A percentile compares a stretch with the other conserved stretches of the same genome.
These are phyloP conservation scores for Hypoxylon sp. DNA, from an alignment of 2,329 filamentous ascomycete species.

Conservation along the genomic window DNA sequence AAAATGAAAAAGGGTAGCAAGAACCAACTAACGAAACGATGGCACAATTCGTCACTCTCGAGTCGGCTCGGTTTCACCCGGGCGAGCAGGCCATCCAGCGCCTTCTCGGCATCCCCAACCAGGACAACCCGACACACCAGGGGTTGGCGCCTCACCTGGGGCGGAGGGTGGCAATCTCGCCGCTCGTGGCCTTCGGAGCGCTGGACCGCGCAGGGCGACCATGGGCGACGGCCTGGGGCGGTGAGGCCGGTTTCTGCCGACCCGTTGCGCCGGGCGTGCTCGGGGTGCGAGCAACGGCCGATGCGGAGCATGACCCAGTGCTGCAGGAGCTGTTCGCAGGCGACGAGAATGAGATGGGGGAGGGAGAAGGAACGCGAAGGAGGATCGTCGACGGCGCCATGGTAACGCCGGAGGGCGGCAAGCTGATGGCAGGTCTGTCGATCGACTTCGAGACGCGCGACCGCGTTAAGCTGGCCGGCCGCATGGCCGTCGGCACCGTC, in stretches of 20 bases:
- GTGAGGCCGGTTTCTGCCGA: constrained; percentile 71
- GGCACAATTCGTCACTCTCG: constrained; percentile 31
- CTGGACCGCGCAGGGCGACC: constrained; percentile 70
- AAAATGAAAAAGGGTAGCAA: too few relatives aligned
- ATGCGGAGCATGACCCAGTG: constrained; percentile 73
- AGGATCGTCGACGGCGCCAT: constrained; percentile 33
- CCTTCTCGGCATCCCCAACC: constrained; percentile 64
- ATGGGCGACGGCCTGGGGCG: constrained; percentile 84
- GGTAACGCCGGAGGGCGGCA: constrained; percentile 50
- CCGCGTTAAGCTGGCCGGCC: constrained; percentile 76
- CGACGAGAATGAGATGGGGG: constrained; percentile 29
- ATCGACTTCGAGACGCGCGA: constrained; percentile 72
- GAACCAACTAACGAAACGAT: constrained; percentile 16
- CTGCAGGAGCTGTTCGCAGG: constrained; percentile 65
- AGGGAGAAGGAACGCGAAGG: too few relatives aligned
- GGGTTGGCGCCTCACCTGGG: constrained; percentile 69
- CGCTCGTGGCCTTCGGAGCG: constrained; percentile 76
- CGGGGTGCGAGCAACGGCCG: constrained; percentile 68
- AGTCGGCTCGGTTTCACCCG: constrained; percentile 61
- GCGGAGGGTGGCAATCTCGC: constrained; percentile 66
- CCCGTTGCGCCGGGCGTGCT: constrained; percentile 69
- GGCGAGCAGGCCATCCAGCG: constrained; percentile 73
- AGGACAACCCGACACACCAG: constrained; percentile 71
- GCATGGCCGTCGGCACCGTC: constrained; percentile 70
- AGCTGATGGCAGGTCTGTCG: constrained; percentile 58